These are phyloP conservation scores for Mortierella claussenii DNA, from an alignment of 192 early-diverging fungal genomes.

Conservation along the genomic window DNA sequence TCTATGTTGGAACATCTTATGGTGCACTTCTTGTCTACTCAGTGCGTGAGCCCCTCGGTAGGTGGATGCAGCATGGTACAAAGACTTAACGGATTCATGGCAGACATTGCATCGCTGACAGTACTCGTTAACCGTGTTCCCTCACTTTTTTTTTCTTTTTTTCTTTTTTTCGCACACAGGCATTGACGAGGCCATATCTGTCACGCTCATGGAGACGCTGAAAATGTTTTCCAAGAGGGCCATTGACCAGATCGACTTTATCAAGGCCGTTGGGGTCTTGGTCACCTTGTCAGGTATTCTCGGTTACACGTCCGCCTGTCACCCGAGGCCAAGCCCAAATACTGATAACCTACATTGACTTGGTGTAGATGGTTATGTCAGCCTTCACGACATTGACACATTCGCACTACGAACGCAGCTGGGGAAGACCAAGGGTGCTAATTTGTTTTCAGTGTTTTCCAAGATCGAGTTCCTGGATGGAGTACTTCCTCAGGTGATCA, in stretches of 20 bases:
- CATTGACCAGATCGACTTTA: constrained; percentile 79
- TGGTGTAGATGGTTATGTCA: constrained; percentile 75
- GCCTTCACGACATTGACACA: constrained; percentile 78
- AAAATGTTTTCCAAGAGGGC: constrained; percentile 76
- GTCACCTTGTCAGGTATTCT: constrained; percentile 76
- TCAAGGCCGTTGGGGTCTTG: constrained; percentile 78
- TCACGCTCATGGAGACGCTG: constrained; percentile 71
- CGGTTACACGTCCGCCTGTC: too few species aligned
- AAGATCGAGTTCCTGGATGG: constrained; percentile 73
- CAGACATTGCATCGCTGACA: background rate
- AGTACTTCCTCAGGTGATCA: constrained; percentile 72
- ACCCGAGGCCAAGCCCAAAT: too few species aligned
- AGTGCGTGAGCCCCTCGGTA: constrained; percentile 67
- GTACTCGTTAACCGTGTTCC: background rate
- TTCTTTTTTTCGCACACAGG: constrained; percentile 10
- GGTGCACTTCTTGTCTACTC: constrained; percentile 78
- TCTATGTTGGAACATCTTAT: constrained; percentile 75
- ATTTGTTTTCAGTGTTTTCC: constrained; percentile 78
- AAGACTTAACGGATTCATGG: background rate
- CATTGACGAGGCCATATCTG: constrained; percentile 61
- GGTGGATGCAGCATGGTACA: background rate
- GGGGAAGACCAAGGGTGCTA: constrained; percentile 77
- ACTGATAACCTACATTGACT: too few species aligned
- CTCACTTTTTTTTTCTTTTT: background rate
- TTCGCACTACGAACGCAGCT: constrained; percentile 76